phyloP scores from a whole-genome alignment of 495 filamentous ascomycete genomes.

The Pyrenopolyporus hunteri region DNA sequence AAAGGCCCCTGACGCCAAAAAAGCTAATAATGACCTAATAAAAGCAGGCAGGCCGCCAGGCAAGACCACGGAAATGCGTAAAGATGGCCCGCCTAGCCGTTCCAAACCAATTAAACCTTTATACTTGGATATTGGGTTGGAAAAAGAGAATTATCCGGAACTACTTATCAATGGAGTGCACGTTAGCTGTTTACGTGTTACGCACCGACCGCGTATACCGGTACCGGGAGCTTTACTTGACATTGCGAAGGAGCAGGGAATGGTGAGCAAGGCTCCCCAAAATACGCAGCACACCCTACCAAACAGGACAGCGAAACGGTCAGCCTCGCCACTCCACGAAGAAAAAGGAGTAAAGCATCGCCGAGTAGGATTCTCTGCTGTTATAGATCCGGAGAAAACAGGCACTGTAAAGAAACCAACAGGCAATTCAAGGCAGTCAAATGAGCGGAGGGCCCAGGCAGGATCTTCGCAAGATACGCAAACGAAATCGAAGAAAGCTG shows the following conservation, averaged over 20 bases:
- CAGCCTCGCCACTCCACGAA: conserved; percentile 3
- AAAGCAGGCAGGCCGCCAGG: neutral
- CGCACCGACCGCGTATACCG: conserved; percentile 23
- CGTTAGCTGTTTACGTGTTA: conserved; percentile 34
- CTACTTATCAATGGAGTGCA: conserved; percentile 27
- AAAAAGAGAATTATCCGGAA: conserved; percentile 8
- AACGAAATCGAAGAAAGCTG: conserved; percentile 18
- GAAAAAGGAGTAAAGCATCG: conserved; percentile 33
- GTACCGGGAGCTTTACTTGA: conserved; percentile 30
- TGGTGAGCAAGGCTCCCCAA: conserved; percentile 35
- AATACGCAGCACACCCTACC: conserved; percentile 9
- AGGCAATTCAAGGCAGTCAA: neutral
- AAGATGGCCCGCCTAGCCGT: neutral
- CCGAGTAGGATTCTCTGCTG: conserved; percentile 29
- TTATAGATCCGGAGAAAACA: neutral
- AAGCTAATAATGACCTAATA: neutral
- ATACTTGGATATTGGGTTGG: neutral
- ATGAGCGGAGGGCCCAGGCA: neutral
- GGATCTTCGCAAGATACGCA: conserved; percentile 34
- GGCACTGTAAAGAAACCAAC: neutral
- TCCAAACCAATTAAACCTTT: neutral
- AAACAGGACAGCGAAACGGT: conserved; percentile 19
- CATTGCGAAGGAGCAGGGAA: conserved; percentile 46
- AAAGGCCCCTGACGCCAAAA: neutral
- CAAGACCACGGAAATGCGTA: neutral